Percentiles rank a stretch among this genome's conserved stretches.
Evolutionary conservation across 1,139 yeast genomes (phyloP).

Genomic region (Geotrichum reessii): DNA sequence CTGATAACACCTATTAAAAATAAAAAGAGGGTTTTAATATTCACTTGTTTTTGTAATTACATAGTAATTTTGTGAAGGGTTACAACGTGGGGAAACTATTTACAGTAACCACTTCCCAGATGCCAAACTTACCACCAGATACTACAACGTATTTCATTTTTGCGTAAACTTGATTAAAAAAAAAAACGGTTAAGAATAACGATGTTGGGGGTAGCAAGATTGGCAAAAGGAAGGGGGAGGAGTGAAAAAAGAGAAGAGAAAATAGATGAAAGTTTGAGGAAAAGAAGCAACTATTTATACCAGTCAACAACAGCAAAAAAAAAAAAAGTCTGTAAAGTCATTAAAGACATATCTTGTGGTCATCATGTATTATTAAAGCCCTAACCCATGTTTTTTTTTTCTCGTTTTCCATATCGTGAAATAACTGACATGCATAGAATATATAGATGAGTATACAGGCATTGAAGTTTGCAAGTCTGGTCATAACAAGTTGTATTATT

Average conservation of each 20-base stretch:
- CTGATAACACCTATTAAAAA: slow-evolving; percentile 80
- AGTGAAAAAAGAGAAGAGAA: neutral
- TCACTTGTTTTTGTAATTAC: neutral
- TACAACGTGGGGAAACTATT: neutral
- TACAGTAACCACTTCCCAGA: slow-evolving; percentile 3
- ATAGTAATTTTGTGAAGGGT: neutral
- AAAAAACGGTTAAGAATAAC: neutral
- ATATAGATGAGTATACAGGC: too few relatives aligned
- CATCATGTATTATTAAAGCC: neutral
- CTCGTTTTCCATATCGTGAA: too few relatives aligned
- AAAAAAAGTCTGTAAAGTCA: too few relatives aligned
- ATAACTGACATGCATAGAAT: too few relatives aligned
- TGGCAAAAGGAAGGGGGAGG: slow-evolving; percentile 13
- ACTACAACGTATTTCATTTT: slow-evolving; percentile 96
- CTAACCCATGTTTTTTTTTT: neutral
- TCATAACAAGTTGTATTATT: too few relatives aligned
- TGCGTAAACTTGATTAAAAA: neutral
- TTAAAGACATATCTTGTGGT: too few relatives aligned
- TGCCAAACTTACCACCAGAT: slow-evolving; percentile 62
- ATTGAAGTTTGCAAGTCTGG: too few relatives aligned
- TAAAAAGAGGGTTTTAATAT: slow-evolving; percentile 56
- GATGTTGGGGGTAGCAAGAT: slow-evolving; percentile 12
- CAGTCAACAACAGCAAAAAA: too few relatives aligned
- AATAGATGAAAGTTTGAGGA: neutral
- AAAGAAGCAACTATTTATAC: neutral